These are phyloP conservation scores for Suillus bovinus DNA, from an alignment of 768 basidiomycete species.

Conservation along the genomic window DNA sequence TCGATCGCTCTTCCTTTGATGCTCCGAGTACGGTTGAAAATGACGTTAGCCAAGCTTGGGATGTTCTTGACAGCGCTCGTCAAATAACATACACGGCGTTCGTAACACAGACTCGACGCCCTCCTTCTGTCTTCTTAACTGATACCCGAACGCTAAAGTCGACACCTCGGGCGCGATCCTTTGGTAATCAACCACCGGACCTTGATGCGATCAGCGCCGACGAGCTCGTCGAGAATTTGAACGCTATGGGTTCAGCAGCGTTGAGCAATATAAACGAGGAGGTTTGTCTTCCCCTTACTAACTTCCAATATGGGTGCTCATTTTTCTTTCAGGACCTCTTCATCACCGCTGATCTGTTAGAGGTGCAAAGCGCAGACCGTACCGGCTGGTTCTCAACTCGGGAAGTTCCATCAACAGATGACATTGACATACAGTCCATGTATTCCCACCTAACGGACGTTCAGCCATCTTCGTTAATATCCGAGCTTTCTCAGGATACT, in stretches of 20 bases:
- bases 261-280: constrained; percentile 79
- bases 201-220: constrained; percentile 64
- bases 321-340: constrained; percentile 62
- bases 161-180: constrained; percentile 18
- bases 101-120: constrained; percentile 59
- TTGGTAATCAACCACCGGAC: constrained; percentile 53
- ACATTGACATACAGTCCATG: constrained; percentile 77
- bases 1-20: constrained; percentile 54
- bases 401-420: constrained; percentile 57
- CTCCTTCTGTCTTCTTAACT: constrained; percentile 37
- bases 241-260: constrained; percentile 73
- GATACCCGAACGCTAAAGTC: constrained; percentile 22
- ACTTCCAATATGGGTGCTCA: constrained; percentile 9
- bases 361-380: constrained; percentile 77
- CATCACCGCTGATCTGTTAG: constrained; percentile 73
- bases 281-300: constrained; percentile 38
- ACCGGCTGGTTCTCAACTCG: constrained; percentile 72
- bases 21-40: constrained; percentile 36
- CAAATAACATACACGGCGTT: constrained; percentile 47
- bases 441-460: constrained; percentile 73
- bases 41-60: constrained; percentile 49
- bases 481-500: constrained; percentile 67
- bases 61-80: constrained; percentile 43
- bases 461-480: constrained; percentile 69
- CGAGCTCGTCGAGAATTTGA: constrained; percentile 75